A percentile compares a stretch with the other conserved stretches of the same genome.
Evolutionary conservation across 176 grass and related monocot species (phyloP).

Genomic region (Eragrostis nindensis): DNA sequence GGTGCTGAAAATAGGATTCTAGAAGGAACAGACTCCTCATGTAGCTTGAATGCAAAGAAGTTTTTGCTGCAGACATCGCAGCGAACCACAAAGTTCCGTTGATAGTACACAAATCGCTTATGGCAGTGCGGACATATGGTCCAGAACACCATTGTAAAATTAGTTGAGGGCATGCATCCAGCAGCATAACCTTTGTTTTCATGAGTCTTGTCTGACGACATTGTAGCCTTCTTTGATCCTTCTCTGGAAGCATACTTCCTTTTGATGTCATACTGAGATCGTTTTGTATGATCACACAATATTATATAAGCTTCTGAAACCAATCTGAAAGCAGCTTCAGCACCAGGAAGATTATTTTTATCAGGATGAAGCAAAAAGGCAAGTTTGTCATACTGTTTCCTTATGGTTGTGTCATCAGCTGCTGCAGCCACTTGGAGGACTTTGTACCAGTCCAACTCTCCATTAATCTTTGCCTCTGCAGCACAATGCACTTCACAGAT

Average conservation of each 20-base stretch:
- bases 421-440: conserved; percentile 61
- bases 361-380: conserved; percentile 70
- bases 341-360: conserved; percentile 67
- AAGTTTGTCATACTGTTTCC: conserved; percentile 67
- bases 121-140: conserved; percentile 34
- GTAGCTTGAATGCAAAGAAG: conserved; percentile 44
- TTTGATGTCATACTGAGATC: conserved; percentile 59
- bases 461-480: conserved; percentile 45
- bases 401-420: conserved; percentile 55
- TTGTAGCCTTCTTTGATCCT: neutral
- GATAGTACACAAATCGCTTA: conserved; percentile 37
- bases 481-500: conserved; percentile 69
- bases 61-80: conserved; percentile 31
- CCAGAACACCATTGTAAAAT: conserved; percentile 13
- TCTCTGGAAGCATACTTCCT: conserved; percentile 29
- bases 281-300: conserved; percentile 54
- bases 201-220: too few relatives aligned
- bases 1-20: conserved; percentile 10
- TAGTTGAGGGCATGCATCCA: too few relatives aligned
- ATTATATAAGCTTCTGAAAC: conserved; percentile 61
- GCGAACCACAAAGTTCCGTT: conserved; percentile 25
- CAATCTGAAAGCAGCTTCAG: conserved; percentile 74
- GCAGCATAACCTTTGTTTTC: too few relatives aligned
- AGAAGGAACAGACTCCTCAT: conserved; percentile 33
- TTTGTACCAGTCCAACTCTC: conserved; percentile 58